Conservation (phyloP, 768 basidiomycete genomes). For the Amanita rubescens region DNA sequence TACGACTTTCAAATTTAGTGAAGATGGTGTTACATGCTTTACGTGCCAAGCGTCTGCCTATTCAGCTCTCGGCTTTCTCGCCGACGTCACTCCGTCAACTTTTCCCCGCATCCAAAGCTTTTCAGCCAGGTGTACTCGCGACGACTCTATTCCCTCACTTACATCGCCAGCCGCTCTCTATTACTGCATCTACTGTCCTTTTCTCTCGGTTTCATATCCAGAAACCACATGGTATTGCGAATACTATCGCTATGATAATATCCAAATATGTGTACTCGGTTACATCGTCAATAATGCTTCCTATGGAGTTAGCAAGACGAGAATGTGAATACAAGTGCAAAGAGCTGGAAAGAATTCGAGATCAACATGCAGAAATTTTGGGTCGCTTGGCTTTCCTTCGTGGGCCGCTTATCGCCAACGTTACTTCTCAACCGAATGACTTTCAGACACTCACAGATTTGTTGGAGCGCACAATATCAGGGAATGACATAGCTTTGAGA, state of each 20-base stretch:
- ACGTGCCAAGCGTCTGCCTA: slow-evolving; percentile 34
- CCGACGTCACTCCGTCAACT: slow-evolving; percentile 41
- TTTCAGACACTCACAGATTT: slow-evolving; percentile 7
- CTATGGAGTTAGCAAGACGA: slow-evolving; percentile 54
- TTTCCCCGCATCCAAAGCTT: slow-evolving; percentile 36
- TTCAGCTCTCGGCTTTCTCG: slow-evolving; percentile 38
- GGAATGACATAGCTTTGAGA: background rate
- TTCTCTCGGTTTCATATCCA: slow-evolving; percentile 6
- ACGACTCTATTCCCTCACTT: slow-evolving; percentile 65
- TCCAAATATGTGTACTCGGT: background rate
- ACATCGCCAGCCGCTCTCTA: slow-evolving; percentile 19
- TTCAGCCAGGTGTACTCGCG: slow-evolving; percentile 45
- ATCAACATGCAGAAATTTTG: slow-evolving; percentile 60
- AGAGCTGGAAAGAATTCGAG: slow-evolving; percentile 54
- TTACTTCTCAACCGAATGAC: slow-evolving; percentile 8
- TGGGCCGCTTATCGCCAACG: slow-evolving; percentile 19
- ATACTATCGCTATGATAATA: slow-evolving; percentile 1
- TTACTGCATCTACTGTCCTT: slow-evolving; percentile 11
- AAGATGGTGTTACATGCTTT: slow-evolving; percentile 35
- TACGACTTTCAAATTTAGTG: slow-evolving; percentile 29
- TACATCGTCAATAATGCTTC: slow-evolving; percentile 30
- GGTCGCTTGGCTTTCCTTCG: slow-evolving; percentile 56
- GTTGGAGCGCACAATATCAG: slow-evolving; percentile 8
- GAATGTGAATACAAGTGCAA: slow-evolving; percentile 59
- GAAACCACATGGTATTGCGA: slow-evolving; percentile 6